Conservation (phyloP, 257 asterid genomes). For the Nicotiana sylvestris region DNA sequence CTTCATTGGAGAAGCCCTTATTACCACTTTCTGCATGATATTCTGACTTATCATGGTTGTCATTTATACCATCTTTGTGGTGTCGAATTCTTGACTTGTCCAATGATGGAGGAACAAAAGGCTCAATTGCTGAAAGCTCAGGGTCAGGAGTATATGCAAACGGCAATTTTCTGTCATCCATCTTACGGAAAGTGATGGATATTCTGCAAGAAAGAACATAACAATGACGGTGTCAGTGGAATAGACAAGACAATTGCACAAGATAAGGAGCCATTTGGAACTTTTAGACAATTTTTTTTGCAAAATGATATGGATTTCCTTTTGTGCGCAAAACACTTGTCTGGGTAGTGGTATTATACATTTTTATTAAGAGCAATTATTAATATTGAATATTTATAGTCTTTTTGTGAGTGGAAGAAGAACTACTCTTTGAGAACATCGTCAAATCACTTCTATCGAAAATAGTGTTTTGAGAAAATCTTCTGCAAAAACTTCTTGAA, state of each 20-base stretch:
- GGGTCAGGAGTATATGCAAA: conserved; percentile 9
- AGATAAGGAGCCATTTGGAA: background rate
- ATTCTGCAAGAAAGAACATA: background rate
- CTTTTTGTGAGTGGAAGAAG: background rate
- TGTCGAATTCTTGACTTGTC: background rate
- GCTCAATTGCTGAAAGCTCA: conserved; percentile 14
- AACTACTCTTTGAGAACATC: background rate
- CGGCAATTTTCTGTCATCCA: conserved; percentile 24
- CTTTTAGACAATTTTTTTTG: background rate
- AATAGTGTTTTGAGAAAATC: background rate
- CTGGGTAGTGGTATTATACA: background rate
- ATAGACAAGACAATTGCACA: background rate
- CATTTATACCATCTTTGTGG: background rate
- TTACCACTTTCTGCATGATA: background rate
- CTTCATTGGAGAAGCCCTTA: background rate
- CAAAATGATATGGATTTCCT: background rate
- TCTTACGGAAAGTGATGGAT: conserved; percentile 34
- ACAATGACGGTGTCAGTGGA: background rate
- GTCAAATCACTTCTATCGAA: background rate
- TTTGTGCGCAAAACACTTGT: background rate
- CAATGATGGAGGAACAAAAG: background rate
- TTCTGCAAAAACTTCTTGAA: background rate
- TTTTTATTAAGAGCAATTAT: background rate
- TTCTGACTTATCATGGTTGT: background rate
- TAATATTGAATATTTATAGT: background rate